Base-by-base conservation (phyloP, 2,329 filamentous ascomycete genomes). In the Cordyceps cateniannulata region DNA sequence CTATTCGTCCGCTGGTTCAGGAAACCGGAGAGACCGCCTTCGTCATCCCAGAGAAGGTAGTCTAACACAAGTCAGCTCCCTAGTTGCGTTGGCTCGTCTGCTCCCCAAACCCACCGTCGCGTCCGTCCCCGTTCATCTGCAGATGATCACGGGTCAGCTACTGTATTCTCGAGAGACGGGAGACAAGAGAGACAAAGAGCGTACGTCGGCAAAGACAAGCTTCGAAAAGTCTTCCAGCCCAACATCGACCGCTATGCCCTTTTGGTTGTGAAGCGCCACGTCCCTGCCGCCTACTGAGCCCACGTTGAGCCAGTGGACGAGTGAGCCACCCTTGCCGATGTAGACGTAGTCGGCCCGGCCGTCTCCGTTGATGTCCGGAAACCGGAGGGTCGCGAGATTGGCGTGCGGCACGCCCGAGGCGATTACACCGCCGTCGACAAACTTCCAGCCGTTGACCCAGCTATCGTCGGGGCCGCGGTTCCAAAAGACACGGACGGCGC, bases 291-390 rank as follows among this genome's bases (percentile, higher is more conserved):
- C 65, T 2, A 48, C 44, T 1, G 63, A 56, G 0, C 65, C 67
- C 0, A 63, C 66, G 20, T 69, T 69, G 45, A 67, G n/a, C 9
- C 61, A 49, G 48, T 67, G 61, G 3, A 55, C 60, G 16, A 69
- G 32, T 10, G 67, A 60, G 3, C 67, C 67, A 1, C 62, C 62
- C 35, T 65, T 40, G 2, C 67, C 67, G 3, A 67, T 63, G 3
- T 64, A 65, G 4, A 69, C 63, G 29, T 68, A 69, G 59, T 68
- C 68, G 6, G 67, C 65, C 10, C 67, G 20, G 5, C 67, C 66
- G 51, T 69, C 67, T 10, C 68, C 67, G 42, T 69, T 70, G 53
- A 69, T 65, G 27, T 69, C 66, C 3, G 67, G 62, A 42, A 69
- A 69, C 2, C 66, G 62, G 0, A 69, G 22, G 1, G 68, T 69